A percentile compares a stretch with the other conserved stretches of the same genome.
phyloP scores from a whole-genome alignment of 345 rosid genomes.

The Microcos paniculata region DNA sequence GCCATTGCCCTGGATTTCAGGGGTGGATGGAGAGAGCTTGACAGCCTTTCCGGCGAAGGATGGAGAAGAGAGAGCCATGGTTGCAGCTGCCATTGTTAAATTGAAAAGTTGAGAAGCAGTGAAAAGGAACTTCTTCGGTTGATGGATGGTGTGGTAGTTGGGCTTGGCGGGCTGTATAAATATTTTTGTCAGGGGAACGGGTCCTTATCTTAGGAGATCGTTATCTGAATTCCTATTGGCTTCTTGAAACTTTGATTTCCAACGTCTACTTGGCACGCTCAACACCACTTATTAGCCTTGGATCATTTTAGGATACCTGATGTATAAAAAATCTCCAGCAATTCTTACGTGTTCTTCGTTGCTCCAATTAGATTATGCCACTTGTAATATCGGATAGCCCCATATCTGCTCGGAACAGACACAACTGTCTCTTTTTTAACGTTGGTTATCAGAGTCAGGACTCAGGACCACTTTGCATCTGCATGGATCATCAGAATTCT shows the following conservation, averaged over 20 bases:
- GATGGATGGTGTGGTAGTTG: not conserved
- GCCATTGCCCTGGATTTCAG: conserved; percentile 33
- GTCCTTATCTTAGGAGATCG: conserved; percentile 37
- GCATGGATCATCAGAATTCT: not conserved
- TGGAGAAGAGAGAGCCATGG: conserved; percentile 59
- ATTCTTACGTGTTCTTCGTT: too few species aligned
- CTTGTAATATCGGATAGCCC: conserved; percentile 18
- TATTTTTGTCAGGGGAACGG: conserved; percentile 25
- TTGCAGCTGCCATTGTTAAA: conserved; percentile 43
- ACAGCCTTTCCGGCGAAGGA: conserved; percentile 53
- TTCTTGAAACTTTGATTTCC: conserved; percentile 4
- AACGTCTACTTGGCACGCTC: conserved; percentile 22
- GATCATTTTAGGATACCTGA: not conserved
- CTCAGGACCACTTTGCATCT: not conserved
- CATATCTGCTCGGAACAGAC: conserved; percentile 4
- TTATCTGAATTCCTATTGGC: conserved; percentile 26
- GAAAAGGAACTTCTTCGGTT: not conserved
- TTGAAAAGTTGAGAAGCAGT: not conserved
- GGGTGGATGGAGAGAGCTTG: conserved; percentile 38
- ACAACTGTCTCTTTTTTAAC: not conserved
- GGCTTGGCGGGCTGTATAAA: conserved; percentile 19
- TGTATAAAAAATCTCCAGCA: conserved; percentile 9
- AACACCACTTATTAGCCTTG: conserved; percentile 13
- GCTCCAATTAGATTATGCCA: conserved; percentile 22
- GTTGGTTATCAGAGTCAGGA: too few species aligned